Conservation (phyloP, 169 alveolate species). For the Plasmodium malariae region DNA sequence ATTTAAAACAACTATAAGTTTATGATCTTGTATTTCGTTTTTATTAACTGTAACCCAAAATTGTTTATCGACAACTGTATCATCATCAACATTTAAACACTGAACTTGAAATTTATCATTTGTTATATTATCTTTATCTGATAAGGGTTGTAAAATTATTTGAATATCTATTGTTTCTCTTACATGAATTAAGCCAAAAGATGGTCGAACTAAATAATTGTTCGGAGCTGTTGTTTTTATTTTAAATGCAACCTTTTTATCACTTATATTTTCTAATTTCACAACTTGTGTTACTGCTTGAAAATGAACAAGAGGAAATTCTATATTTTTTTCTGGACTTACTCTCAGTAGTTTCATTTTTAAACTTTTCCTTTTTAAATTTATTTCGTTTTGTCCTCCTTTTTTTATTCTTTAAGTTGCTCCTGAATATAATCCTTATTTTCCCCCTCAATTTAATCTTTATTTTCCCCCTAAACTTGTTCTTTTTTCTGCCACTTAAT, state of each 20-base stretch:
- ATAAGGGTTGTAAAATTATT: constrained; percentile 89
- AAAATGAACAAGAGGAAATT: constrained; percentile 90
- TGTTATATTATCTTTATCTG: constrained; percentile 86
- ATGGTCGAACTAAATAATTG: constrained; percentile 90
- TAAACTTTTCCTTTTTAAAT: not conserved
- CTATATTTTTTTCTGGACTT: constrained; percentile 89
- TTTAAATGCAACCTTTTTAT: constrained; percentile 89
- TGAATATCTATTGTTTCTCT: constrained; percentile 87
- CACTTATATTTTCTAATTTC: constrained; percentile 87
- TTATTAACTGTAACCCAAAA: constrained; percentile 88
- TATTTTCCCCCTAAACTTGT: too few species aligned
- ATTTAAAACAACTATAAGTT: constrained; percentile 86
- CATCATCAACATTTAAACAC: constrained; percentile 81
- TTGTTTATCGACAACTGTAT: constrained; percentile 88
- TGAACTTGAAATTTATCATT: constrained; percentile 90
- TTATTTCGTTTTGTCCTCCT: not conserved
- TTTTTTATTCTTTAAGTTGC: not conserved
- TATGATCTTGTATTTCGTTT: constrained; percentile 87
- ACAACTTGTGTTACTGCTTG: constrained; percentile 89
- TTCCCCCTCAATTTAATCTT: too few species aligned
- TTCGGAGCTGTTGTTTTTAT: constrained; percentile 92
- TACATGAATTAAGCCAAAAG: constrained; percentile 88
- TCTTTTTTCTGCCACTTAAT: too few species aligned
- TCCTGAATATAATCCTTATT: too few species aligned
- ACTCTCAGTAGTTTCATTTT: constrained; percentile 84